Evolutionary conservation across 2,329 filamentous ascomycete genomes (phyloP).

Genomic region (Curvularia verruculosa): DNA sequence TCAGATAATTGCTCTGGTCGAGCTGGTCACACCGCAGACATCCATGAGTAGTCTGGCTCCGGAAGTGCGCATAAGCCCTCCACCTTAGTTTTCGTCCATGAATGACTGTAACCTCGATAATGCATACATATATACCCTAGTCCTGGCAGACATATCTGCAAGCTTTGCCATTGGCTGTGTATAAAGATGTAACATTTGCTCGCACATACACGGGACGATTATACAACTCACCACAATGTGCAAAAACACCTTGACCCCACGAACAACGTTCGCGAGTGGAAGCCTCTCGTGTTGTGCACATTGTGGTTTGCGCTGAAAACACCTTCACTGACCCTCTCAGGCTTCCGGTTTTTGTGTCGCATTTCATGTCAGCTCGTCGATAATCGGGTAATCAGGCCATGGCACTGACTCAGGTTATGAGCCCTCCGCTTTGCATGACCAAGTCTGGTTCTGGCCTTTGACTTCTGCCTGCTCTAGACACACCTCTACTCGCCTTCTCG

Average conservation of each 20-base stretch:
- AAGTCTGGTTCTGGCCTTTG: background rate
- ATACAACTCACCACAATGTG: background rate
- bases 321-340: background rate
- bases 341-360: background rate
- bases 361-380: background rate
- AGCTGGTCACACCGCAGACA: background rate
- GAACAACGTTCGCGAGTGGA: background rate
- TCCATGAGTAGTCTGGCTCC: background rate
- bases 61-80: background rate
- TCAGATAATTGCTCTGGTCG: background rate
- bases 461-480: background rate
- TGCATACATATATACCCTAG: background rate
- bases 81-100: background rate
- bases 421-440: background rate
- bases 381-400: background rate
- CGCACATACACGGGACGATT: background rate
- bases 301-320: background rate
- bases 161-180: background rate
- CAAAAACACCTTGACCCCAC: background rate
- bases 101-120: background rate
- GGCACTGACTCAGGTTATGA: background rate
- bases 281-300: background rate
- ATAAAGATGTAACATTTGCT: background rate
- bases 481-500: background rate
- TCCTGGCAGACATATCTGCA: background rate